Conservation (phyloP, 2,329 filamentous ascomycete genomes). For the Nemania diffusa region DNA sequence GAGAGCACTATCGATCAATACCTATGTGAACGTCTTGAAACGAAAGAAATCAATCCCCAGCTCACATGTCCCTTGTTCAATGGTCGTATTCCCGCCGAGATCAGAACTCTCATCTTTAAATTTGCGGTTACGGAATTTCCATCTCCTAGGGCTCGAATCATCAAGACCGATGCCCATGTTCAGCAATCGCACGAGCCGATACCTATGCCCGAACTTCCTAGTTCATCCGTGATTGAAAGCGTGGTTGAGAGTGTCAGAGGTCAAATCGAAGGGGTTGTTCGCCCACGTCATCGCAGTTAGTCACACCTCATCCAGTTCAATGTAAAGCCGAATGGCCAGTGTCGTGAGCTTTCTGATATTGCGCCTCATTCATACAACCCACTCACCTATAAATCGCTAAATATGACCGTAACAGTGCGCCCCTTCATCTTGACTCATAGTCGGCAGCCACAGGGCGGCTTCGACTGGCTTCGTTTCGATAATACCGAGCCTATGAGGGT, state of each 20-base stretch:
- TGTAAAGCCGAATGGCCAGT: slow-evolving; percentile 8
- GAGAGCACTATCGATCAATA: slow-evolving; percentile 1
- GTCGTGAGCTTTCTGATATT: slow-evolving; percentile 9
- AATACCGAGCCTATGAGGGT: slow-evolving; percentile 42
- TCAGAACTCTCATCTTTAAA: slow-evolving; percentile 50
- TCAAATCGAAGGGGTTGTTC: slow-evolving; percentile 8
- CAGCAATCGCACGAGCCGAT: slow-evolving; percentile 40
- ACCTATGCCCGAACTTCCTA: slow-evolving; percentile 16
- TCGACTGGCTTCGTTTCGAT: slow-evolving; percentile 50
- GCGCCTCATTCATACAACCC: background rate
- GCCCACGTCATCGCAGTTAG: slow-evolving; percentile 13
- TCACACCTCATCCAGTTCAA: slow-evolving; percentile 7
- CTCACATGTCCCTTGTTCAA: slow-evolving; percentile 39
- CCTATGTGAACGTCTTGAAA: slow-evolving; percentile 32
- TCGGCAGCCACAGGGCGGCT: slow-evolving; percentile 3
- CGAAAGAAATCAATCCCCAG: slow-evolving; percentile 37
- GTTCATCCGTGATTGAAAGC: slow-evolving; percentile 2
- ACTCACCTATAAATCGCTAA: background rate
- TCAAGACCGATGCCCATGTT: slow-evolving; percentile 21
- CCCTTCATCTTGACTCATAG: background rate
- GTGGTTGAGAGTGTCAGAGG: slow-evolving; percentile 6
- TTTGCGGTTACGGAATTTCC: slow-evolving; percentile 46
- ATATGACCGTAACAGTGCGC: slow-evolving; percentile 2
- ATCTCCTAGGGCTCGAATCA: slow-evolving; percentile 7
- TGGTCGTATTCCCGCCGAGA: slow-evolving; percentile 45